Conservation (phyloP, 257 asterid species). For the Gardenia jasminoides region DNA sequence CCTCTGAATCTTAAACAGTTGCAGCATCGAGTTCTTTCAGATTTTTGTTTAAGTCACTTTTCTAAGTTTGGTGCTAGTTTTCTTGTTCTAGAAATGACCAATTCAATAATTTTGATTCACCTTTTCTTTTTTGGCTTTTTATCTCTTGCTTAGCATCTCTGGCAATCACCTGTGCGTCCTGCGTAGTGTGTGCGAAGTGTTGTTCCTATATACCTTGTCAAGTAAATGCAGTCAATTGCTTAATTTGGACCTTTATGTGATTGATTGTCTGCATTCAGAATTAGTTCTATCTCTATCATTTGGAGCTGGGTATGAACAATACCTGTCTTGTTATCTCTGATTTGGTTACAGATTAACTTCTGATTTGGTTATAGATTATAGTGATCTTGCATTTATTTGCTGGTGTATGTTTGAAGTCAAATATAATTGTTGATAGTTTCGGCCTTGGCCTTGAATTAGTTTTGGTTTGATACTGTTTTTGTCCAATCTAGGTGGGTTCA, state of each 20-base stretch:
- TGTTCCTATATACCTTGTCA: neutral
- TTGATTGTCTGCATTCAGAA: neutral
- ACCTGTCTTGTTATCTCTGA: neutral
- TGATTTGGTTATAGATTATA: neutral
- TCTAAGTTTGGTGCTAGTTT: neutral
- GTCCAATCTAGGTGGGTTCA: conserved; percentile 84
- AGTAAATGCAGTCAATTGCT: neutral
- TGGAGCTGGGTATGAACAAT: neutral
- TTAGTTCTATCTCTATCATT: neutral
- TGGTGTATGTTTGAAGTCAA: neutral
- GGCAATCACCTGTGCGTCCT: neutral
- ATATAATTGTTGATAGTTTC: neutral
- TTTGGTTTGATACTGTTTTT: conserved; percentile 8
- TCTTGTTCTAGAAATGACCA: neutral
- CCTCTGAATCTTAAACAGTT: neutral
- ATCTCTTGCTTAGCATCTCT: neutral
- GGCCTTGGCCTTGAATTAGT: neutral
- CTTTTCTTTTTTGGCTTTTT: neutral
- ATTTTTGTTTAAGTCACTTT: neutral
- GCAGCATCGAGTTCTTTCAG: neutral
- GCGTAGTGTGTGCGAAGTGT: neutral
- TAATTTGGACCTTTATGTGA: neutral
- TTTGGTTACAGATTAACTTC: neutral
- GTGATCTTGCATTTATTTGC: neutral
- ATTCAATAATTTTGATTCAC: neutral